Base-by-base conservation (phyloP, 148 eudicot genomes). In the Chenopodium formosanum region DNA sequence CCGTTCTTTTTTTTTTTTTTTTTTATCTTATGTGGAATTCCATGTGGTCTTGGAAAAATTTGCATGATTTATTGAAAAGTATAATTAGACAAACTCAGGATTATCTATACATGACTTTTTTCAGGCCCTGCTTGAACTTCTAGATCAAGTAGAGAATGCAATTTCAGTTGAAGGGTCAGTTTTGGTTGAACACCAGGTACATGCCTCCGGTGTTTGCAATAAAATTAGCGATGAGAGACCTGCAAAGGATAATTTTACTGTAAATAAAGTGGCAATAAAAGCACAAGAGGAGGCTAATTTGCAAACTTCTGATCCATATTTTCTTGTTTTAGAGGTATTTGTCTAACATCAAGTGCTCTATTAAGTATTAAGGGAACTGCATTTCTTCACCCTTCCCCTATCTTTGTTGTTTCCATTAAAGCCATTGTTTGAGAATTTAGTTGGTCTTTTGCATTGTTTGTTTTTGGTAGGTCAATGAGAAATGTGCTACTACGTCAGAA, bases 121-220 rank as follows among this genome's bases (percentile, higher is more conserved):
- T 68, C 84, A 96, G 99, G 95, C 94, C 53, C 84, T 96, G 78
- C 91, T 96, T 78, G 98, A 96, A 73, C 95, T 96, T 78, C 83
- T 96, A 82, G 98, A 96, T 87, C 92, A 94, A 87, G 99, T 94
- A 71, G 94, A 91, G 79, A 91, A 86, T 89, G 99, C 83, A 37
- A 86, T 94, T 72, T 86, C 95, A 44, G 87, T 84, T 75, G 95
- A 94, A 72, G 90, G 84, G 74, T 58, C 84, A 73, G 80, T 70
- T 34, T 76, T 79, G 74, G 82, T 46, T 73, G 89, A 83, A 60
- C 37, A 64, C 20, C 75, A 70, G 31, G 37, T 65, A 25, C 52
- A 65, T 64, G 62, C 82, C 62, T 74, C 89, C 67, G 17, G 65
- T 74, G 82, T 22, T 84, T 80, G 83, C 76, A 80, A 70, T 69